phyloP scores from a whole-genome alignment of 257 asterid genomes.

The Solanum virginianum region DNA sequence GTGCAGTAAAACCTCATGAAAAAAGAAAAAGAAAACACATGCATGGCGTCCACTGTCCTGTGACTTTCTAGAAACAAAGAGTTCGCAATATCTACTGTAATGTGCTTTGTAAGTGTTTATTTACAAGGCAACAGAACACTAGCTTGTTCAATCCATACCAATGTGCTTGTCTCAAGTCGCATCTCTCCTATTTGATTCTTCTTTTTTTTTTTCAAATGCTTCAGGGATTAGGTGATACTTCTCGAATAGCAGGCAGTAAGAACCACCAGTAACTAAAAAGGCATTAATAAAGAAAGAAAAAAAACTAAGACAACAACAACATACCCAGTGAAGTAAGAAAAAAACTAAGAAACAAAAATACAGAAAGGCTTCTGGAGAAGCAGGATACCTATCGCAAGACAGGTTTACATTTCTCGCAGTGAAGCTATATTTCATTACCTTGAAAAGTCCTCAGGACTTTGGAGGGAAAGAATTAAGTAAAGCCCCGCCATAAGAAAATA shows the following conservation, averaged over 20 bases:
- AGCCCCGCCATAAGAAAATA: neutral
- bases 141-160: neutral
- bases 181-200: neutral
- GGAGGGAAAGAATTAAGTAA: neutral
- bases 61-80: neutral
- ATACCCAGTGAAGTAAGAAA: neutral
- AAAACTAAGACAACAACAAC: too few species aligned
- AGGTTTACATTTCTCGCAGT: neutral
- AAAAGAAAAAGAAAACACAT: neutral
- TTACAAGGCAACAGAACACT: neutral
- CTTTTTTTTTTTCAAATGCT: neutral
- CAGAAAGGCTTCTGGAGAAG: neutral
- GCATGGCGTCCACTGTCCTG: neutral
- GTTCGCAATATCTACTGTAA: neutral
- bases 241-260: neutral
- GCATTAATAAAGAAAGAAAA: neutral
- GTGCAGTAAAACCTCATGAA: neutral
- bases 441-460: neutral
- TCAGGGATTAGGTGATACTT: neutral
- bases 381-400: neutral
- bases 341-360: neutral
- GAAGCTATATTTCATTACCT: neutral
- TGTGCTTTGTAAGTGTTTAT: neutral
- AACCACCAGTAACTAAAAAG: neutral
- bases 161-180: neutral